A percentile compares a stretch with the other conserved stretches of the same genome.
Evolutionary conservation across 495 filamentous ascomycete species (phyloP).

Genomic region (Sabuloglossum arenarium): DNA sequence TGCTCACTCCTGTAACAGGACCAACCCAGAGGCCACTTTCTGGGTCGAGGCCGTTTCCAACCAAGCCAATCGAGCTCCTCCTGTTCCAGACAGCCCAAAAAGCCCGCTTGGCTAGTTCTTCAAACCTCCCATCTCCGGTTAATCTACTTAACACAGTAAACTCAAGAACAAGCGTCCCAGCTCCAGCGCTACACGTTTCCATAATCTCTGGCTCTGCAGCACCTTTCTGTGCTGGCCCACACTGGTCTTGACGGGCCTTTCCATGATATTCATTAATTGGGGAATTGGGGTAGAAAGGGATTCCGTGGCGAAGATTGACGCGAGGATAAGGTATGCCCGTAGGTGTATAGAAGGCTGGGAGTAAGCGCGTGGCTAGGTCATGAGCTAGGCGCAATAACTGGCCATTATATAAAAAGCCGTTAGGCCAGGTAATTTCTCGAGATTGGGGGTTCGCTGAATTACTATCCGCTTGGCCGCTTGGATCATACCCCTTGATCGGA

Average conservation of each 20-base stretch:
- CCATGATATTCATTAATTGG: constrained; percentile 38
- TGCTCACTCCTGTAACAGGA: constrained; percentile 48
- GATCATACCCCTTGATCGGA: constrained; percentile 59
- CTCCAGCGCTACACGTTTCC: constrained; percentile 90
- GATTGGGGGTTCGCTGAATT: constrained; percentile 3
- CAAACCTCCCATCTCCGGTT: constrained; percentile 69
- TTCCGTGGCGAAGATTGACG: constrained; percentile 79
- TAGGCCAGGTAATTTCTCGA: constrained; percentile 45
- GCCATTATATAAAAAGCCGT: constrained; percentile 69
- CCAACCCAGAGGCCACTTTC: constrained; percentile 82
- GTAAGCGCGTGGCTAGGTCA: constrained; percentile 60
- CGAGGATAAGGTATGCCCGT: constrained; percentile 89
- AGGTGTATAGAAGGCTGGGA: constrained; percentile 75
- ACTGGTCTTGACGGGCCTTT: constrained; percentile 20
- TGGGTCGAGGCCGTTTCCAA: constrained; percentile 81
- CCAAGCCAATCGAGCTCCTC: constrained; percentile 65
- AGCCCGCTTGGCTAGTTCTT: constrained; percentile 70
- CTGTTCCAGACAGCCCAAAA: constrained; percentile 91
- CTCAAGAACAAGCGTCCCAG: constrained; percentile 82
- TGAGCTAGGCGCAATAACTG: constrained; percentile 70
- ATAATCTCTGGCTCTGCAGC: constrained; percentile 44
- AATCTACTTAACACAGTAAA: constrained; percentile 79
- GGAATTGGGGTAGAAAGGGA: constrained; percentile 75
- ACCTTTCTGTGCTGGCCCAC: constrained; percentile 3
- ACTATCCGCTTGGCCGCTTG: constrained; percentile 16